phyloP scores from a whole-genome alignment of 139 green algal genomes.

The Zygnema cylindricum region DNA sequence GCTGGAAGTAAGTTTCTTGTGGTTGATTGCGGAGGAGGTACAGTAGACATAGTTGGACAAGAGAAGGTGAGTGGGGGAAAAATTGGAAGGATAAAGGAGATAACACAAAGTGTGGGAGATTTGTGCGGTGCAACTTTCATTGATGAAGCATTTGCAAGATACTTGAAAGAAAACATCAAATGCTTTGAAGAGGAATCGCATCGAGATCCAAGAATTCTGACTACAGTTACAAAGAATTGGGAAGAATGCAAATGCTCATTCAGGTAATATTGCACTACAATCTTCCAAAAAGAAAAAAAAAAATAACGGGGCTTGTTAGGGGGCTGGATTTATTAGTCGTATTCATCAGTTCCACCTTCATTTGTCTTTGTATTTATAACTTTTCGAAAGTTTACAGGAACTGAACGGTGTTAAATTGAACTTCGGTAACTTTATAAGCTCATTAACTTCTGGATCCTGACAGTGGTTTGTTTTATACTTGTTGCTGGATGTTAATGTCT shows the following conservation, averaged over 20 bases:
- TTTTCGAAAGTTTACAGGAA: no score
- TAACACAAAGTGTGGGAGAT: background rate
- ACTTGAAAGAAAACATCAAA: background rate
- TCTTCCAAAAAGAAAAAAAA: no score
- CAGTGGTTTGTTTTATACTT: no score
- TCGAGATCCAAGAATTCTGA: background rate
- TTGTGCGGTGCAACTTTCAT: background rate
- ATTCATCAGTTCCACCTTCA: no score
- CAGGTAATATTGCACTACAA: no score
- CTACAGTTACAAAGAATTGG: background rate
- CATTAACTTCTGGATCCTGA: no score
- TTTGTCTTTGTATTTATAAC: no score
- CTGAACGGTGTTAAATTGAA: no score
- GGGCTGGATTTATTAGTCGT: no score
- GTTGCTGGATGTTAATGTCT: no score
- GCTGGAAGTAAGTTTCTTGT: background rate
- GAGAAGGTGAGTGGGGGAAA: background rate
- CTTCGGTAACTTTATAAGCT: no score
- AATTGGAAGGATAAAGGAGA: background rate
- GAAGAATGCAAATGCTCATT: background rate
- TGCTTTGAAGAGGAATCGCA: background rate
- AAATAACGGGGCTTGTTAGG: no score
- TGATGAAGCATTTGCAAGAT: background rate
- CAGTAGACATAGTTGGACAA: background rate
- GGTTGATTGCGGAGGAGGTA: background rate